These are phyloP conservation scores for Paramecium biaurelia DNA, from an alignment of 73 alveolate species.

Conservation along the genomic window DNA sequence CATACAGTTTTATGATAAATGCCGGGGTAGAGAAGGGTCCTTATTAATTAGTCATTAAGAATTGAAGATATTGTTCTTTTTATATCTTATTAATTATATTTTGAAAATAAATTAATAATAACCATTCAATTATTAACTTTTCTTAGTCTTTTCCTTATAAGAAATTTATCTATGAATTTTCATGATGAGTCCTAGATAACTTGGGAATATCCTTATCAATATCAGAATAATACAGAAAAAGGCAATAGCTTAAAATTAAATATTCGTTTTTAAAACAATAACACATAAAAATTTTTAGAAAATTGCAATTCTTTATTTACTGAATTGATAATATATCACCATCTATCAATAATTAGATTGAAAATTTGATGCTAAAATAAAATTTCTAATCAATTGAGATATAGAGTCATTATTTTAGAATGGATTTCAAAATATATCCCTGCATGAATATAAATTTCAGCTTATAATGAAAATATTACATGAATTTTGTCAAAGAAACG, in stretches of 20 bases:
- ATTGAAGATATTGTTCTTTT: not conserved
- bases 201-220: not conserved
- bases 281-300: not conserved
- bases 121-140: not conserved
- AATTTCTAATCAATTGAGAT: not conserved
- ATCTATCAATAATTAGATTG: not conserved
- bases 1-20: not conserved
- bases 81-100: not conserved
- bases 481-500: too few relatives aligned
- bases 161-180: too few relatives aligned
- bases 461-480: not conserved
- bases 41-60: not conserved
- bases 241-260: not conserved
- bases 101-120: not conserved
- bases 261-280: not conserved
- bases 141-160: not conserved
- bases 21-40: conserved; percentile 6
- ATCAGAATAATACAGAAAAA: not conserved
- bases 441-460: not conserved
- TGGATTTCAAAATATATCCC: too few relatives aligned
- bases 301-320: not conserved
- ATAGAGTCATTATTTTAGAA: too few relatives aligned
- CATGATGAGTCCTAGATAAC: not conserved
- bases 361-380: not conserved
- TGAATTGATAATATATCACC: not conserved